Conservation (phyloP, 129 eudicot genomes). For the Arctium lappa region DNA sequence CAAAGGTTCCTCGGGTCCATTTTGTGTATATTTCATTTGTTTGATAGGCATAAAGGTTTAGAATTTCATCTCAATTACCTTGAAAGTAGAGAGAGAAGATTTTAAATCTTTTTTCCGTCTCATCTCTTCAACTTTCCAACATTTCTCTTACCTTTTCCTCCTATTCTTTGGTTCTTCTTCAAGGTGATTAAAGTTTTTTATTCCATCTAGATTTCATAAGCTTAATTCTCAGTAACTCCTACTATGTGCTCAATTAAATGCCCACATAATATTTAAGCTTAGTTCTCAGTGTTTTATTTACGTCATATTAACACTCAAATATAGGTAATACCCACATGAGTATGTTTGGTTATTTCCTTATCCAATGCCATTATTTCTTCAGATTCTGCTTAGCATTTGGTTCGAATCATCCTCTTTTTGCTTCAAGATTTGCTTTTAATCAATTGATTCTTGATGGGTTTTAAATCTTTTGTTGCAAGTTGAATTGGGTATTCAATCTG, state of each 20-base stretch:
- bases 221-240: conserved; percentile 4
- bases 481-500: conserved; percentile 33
- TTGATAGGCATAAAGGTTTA: too few relatives aligned
- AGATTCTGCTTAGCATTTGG: not conserved
- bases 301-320: conserved; percentile 6
- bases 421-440: too few relatives aligned
- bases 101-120: conserved; percentile 20
- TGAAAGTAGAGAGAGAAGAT: conserved; percentile 38
- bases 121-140: conserved; percentile 56
- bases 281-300: conserved; percentile 5
- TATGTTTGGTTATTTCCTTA: conserved; percentile 5
- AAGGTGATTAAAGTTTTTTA: conserved; percentile 17
- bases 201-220: conserved; percentile 10
- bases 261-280: not conserved
- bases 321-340: conserved; percentile 22
- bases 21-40: too few relatives aligned
- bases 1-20: too few relatives aligned
- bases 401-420: not conserved
- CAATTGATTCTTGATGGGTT: not conserved
- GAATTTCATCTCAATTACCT: too few relatives aligned
- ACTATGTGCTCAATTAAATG: conserved; percentile 6
- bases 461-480: conserved; percentile 20
- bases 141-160: conserved; percentile 25
- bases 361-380: conserved; percentile 23
- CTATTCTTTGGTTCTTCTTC: conserved; percentile 28